Evolutionary conservation across 106 monocot genomes (phyloP), one percentile per base, ranked within the genome.

Genomic region (Platanthera guangdongensis): DNA sequence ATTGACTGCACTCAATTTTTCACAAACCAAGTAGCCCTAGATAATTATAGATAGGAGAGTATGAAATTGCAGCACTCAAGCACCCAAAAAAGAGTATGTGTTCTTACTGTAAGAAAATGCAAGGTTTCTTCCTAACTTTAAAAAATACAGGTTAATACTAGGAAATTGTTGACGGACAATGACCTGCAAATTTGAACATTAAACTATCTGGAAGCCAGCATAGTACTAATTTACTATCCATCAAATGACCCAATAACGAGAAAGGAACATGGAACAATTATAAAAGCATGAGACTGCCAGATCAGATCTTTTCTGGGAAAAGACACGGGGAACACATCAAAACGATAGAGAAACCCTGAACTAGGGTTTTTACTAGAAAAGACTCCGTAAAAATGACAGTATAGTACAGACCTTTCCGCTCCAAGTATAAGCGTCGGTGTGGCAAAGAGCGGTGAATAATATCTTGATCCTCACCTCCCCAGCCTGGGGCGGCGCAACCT

Each of bases 401-500:
- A 67, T 30, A 22, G 13, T 47, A 77, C 71, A 70, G n/a, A 68
- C 93, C 95, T 90, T 93, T 52, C 93, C 93, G 80, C 93, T 89
- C 90, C 93, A 96, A 65, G 95, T 96, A 68, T 90, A 96, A 50
- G 89, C 89, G 80, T 93, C 93, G 51, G 95, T 95, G 80, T 95
- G 95, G 88, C 95, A 95, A 54, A 95, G 92, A 9, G 95, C 95
- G 39, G 92, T 92, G 88, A 83, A 95, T 72, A 95, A 81, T 80
- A 95, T 87, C 86, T 97, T 89, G 51, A 97, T 87, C 79, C 96
- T 71, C 51, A 97, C 95, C 84, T 96, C 95, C 50, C 95, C 95
- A 6, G 95, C 88, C 93, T 96, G 93, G 72, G 95, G 95, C 78
- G 95, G 93, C 72, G 88, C 91, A 73, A 97, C 96, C 87, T 93